phyloP scores from a whole-genome alignment of 805 yeast species.

The Tetrapisispora namnaoensis region DNA sequence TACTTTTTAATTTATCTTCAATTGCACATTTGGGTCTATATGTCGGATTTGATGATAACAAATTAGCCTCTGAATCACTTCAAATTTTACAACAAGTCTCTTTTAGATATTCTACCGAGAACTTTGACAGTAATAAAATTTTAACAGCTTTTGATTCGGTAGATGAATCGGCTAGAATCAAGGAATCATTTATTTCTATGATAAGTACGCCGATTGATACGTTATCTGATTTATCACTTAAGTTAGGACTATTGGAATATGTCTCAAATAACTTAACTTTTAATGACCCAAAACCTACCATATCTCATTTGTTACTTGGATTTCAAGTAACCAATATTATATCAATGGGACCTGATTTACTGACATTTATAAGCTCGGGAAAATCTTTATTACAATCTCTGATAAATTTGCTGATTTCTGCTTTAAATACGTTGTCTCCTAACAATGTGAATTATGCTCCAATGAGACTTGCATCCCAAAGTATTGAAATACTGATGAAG shows the following conservation, averaged over 20 bases:
- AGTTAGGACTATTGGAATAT: conserved; percentile 51
- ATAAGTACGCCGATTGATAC: conserved; percentile 37
- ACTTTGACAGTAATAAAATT: conserved; percentile 46
- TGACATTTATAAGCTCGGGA: conserved; percentile 44
- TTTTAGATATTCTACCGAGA: conserved; percentile 20
- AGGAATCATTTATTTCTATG: conserved; percentile 63
- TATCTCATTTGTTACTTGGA: conserved; percentile 73
- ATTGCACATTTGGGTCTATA: conserved; percentile 69
- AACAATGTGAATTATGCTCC: conserved; percentile 42
- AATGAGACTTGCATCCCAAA: conserved; percentile 45
- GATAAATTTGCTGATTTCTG: conserved; percentile 39
- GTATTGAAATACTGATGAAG: conserved; percentile 53
- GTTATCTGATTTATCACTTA: conserved; percentile 37
- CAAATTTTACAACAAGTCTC: conserved; percentile 44
- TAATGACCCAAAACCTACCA: conserved; percentile 36
- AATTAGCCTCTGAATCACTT: conserved; percentile 46
- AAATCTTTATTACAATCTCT: conserved; percentile 50
- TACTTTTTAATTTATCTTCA: conserved; percentile 59
- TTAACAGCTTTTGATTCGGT: conserved; percentile 63
- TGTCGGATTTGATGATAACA: conserved; percentile 45
- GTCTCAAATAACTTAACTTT: conserved; percentile 40
- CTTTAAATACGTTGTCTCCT: conserved; percentile 35
- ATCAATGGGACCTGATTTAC: conserved; percentile 36
- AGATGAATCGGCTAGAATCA: conserved; percentile 68
- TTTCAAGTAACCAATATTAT: conserved; percentile 47